These are phyloP conservation scores for Penicillium sp. DNA, from an alignment of 2,329 filamentous ascomycete species.

Conservation along the genomic window DNA sequence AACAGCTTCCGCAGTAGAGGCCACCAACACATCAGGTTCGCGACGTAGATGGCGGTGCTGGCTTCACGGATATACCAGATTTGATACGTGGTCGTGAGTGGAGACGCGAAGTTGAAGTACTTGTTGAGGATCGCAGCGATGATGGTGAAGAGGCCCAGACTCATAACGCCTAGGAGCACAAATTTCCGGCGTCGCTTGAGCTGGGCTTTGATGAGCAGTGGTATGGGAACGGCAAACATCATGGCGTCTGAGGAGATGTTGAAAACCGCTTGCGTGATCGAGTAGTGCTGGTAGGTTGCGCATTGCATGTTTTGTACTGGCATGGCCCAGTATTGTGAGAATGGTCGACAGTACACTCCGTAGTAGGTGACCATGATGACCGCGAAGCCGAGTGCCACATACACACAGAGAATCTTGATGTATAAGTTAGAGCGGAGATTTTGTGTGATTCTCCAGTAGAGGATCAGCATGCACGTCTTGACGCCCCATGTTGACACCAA, in stretches of 20 bases:
- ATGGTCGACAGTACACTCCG: slow-evolving; percentile 52
- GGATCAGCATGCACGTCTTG: slow-evolving; percentile 54
- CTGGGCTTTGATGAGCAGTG: slow-evolving; percentile 38
- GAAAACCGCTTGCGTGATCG: slow-evolving; percentile 48
- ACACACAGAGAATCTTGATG: slow-evolving; percentile 45
- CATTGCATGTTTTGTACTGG: slow-evolving; percentile 44
- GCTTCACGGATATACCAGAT: slow-evolving; percentile 48
- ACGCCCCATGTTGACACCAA: slow-evolving; percentile 52
- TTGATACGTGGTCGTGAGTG: slow-evolving; percentile 40
- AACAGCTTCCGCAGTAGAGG: slow-evolving; percentile 33
- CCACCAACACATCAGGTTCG: slow-evolving; percentile 45
- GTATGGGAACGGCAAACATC: slow-evolving; percentile 44
- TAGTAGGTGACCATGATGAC: slow-evolving; percentile 54
- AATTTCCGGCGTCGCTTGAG: slow-evolving; percentile 38
- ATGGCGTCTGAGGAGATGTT: slow-evolving; percentile 45
- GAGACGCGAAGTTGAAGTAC: slow-evolving; percentile 45
- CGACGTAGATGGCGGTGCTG: slow-evolving; percentile 46
- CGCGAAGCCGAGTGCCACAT: slow-evolving; percentile 48
- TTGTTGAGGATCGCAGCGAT: slow-evolving; percentile 53
- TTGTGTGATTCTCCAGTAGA: slow-evolving; percentile 51
- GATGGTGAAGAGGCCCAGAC: slow-evolving; percentile 44
- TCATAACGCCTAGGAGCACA: slow-evolving; percentile 38
- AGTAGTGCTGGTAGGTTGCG: slow-evolving; percentile 44
- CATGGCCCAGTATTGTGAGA: slow-evolving; percentile 53
- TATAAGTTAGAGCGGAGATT: slow-evolving; percentile 37